Evolutionary conservation across 176 grass and related monocot genomes (phyloP), one percentile per base, ranked within the genome.

Genomic region (Miscanthus lutarioriparius): DNA sequence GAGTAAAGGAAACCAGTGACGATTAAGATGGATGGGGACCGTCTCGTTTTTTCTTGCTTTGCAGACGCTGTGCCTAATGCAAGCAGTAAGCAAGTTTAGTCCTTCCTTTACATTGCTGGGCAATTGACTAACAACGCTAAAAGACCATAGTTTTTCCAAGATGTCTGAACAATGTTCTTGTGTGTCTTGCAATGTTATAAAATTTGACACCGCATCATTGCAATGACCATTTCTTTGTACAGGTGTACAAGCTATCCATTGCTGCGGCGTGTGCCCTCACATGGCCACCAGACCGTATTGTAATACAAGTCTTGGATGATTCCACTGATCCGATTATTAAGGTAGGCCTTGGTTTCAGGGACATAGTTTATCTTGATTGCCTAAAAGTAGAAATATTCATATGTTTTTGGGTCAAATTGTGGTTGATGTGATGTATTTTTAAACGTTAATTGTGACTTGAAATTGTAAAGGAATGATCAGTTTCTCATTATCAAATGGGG

Each of bases 221-320:
- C 27, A 10, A 76, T 17, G 27, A 9, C 30, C n/a, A n/a, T 85
- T 81, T 64, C 6, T 61, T 83, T 82, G 17, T 85, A 70, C 92
- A 94, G 92, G 92, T 94, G 27, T 94, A 94, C 53, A 88, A 90
- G 56, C 73, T 94, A 30, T 94, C 90, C 35, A 92, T 94, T 47
- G 88, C 78, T 71, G 87, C 92, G 8, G 87, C 82, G 5, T 94
- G 92, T 80, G 84, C 90, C 12, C 90, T 94, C 83, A 92, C 90
- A 64, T 94, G 92, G 92, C 92, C 92, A 64, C 73, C 90, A 22
- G 73, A 87, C 28, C 87, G 90, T 74, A 94, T 94, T 79, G 83
- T 94, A 82, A 86, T 94, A 70, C 92, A 94, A 83, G 88, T 94
- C 45, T 83, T 94, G 81, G 92, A 94, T 78, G 92, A 94, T 79